Percentiles rank a stretch among this genome's conserved stretches.
These are phyloP conservation scores for Neurospora tetrasperma DNA, from an alignment of 495 filamentous ascomycete species.

Conservation along the genomic window DNA sequence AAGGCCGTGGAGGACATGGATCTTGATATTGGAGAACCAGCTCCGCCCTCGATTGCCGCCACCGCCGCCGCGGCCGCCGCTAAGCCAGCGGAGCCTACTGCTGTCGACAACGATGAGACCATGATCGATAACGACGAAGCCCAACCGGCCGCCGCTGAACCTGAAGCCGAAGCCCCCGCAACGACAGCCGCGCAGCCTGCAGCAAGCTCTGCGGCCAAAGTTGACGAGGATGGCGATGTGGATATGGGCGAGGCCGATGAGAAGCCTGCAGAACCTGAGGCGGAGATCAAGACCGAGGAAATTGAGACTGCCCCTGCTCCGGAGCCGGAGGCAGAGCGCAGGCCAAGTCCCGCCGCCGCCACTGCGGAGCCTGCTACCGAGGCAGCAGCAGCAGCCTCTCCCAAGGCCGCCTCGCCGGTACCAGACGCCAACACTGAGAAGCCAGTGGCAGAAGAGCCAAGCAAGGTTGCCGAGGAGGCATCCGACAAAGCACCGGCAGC, in stretches of 20 bases:
- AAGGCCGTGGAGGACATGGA: constrained; percentile 55
- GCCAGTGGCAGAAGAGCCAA: background rate
- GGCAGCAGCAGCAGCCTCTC: background rate
- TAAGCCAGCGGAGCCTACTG: constrained; percentile 36
- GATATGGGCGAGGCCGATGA: constrained; percentile 24
- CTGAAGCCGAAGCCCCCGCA: constrained; percentile 1
- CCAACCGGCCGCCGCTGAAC: constrained; percentile 4
- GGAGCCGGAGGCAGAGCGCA: constrained; percentile 7
- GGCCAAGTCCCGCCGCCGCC: background rate
- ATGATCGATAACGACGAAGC: constrained; percentile 52
- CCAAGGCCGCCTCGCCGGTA: background rate
- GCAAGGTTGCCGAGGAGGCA: background rate
- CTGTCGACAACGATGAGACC: constrained; percentile 43
- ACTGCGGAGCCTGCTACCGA: constrained; percentile 5
- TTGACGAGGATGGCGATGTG: constrained; percentile 28
- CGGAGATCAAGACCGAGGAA: constrained; percentile 24
- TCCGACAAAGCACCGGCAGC: constrained; percentile 2
- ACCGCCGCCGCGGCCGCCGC: constrained; percentile 37
- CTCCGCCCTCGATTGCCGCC: constrained; percentile 42
- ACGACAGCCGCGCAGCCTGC: background rate
- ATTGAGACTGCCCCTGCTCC: constrained; percentile 10
- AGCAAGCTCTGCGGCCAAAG: constrained; percentile 4
- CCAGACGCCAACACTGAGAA: background rate
- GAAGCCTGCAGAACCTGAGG: constrained; percentile 9
- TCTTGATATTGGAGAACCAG: constrained; percentile 50